Conservation (phyloP, 495 filamentous ascomycete species). For the Cladorrhinum samala region DNA sequence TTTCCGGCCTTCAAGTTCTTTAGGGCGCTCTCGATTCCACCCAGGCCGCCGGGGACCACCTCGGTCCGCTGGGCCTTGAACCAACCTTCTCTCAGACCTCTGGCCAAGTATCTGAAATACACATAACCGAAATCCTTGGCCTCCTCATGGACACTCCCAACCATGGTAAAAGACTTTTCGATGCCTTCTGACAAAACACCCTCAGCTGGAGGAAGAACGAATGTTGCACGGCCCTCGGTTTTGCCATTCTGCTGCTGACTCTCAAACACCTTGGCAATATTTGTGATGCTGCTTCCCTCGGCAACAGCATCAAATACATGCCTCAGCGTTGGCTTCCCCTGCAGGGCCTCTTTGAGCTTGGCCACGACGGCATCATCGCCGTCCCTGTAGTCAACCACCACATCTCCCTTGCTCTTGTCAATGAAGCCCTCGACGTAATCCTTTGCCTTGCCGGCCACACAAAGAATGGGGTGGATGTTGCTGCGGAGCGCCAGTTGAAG, state of each 20-base stretch:
- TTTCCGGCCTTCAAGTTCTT: slow-evolving; percentile 54
- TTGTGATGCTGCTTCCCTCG: slow-evolving; percentile 44
- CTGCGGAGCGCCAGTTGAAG: slow-evolving; percentile 60
- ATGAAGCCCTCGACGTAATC: slow-evolving; percentile 55
- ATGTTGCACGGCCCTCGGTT: slow-evolving; percentile 41
- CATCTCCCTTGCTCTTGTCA: slow-evolving; percentile 59
- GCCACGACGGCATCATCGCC: slow-evolving; percentile 50
- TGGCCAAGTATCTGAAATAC: slow-evolving; percentile 47
- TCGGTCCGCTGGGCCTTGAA: slow-evolving; percentile 57
- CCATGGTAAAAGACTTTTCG: slow-evolving; percentile 31
- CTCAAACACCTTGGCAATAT: slow-evolving; percentile 40
- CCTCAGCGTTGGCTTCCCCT: slow-evolving; percentile 15
- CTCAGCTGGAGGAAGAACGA: slow-evolving; percentile 44
- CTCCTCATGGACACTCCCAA: slow-evolving; percentile 47
- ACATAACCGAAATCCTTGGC: slow-evolving; percentile 53
- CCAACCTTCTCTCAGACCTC: slow-evolving; percentile 51
- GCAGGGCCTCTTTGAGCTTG: slow-evolving; percentile 44
- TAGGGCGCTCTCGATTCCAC: slow-evolving; percentile 51
- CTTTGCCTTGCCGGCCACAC: slow-evolving; percentile 54
- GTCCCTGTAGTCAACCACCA: slow-evolving; percentile 63
- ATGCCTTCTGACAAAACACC: slow-evolving; percentile 30
- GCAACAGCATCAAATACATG: slow-evolving; percentile 58
- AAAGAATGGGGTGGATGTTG: slow-evolving; percentile 70
- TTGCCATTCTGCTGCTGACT: slow-evolving; percentile 25
- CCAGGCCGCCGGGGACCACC: slow-evolving; percentile 55